phyloP scores from a whole-genome alignment of 306 rosid genomes.

The Purshia tridentata region DNA sequence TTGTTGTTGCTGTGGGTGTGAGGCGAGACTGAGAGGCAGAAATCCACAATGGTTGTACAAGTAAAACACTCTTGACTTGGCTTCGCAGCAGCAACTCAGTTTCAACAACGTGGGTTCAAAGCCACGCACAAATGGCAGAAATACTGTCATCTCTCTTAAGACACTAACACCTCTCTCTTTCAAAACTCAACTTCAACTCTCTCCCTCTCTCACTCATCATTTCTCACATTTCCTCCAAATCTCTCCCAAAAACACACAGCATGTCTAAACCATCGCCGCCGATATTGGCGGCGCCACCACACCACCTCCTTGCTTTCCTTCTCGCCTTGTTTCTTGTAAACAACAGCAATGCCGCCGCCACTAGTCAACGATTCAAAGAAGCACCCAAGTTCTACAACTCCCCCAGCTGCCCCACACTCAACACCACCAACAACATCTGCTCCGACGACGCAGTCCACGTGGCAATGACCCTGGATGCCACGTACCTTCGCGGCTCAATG shows the following conservation, averaged over 20 bases:
- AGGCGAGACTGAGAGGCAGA: neutral
- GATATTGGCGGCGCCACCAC: neutral
- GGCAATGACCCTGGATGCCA: slow-evolving; percentile 85
- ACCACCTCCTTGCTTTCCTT: neutral
- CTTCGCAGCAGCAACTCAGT: neutral
- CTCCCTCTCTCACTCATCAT: slow-evolving; percentile 3
- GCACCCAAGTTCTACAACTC: slow-evolving; percentile 94
- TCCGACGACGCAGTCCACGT: slow-evolving; percentile 56
- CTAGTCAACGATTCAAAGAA: slow-evolving; percentile 55
- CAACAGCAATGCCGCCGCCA: slow-evolving; percentile 3
- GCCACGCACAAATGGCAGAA: slow-evolving; percentile 27
- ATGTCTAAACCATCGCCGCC: slow-evolving; percentile 19
- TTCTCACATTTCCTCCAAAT: neutral
- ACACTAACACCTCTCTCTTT: neutral
- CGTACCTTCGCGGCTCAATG: slow-evolving; percentile 94
- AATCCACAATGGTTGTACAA: neutral
- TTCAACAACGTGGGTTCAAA: slow-evolving; percentile 38
- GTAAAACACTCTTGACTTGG: slow-evolving; percentile 32
- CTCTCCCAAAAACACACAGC: neutral
- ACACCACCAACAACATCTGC: slow-evolving; percentile 16
- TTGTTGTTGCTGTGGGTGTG: neutral
- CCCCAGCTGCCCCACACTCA: slow-evolving; percentile 44
- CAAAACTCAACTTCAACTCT: neutral
- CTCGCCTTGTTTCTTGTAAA: slow-evolving; percentile 13
- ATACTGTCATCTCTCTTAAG: slow-evolving; percentile 9